These are phyloP conservation scores for Petasospora rhodanensis DNA, from an alignment of 1,139 yeast species.

Conservation along the genomic window DNA sequence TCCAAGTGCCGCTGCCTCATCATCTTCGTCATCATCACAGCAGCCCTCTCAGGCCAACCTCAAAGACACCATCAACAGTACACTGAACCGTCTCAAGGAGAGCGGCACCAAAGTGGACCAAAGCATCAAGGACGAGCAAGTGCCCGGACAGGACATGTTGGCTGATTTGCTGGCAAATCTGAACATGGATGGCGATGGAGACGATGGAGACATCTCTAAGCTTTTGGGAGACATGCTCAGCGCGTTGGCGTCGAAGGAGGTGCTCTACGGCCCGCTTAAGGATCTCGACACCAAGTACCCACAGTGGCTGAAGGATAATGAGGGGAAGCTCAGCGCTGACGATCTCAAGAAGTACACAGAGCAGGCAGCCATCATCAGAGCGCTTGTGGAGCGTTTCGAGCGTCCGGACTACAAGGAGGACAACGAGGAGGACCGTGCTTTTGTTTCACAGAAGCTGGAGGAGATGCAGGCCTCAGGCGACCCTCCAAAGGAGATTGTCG, in stretches of 20 bases:
- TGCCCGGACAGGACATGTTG: conserved; percentile 50
- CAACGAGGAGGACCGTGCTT: conserved; percentile 45
- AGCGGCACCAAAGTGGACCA: conserved; percentile 67
- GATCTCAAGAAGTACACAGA: conserved; percentile 47
- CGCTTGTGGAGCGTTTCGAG: conserved; percentile 57
- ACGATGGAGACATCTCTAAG: conserved; percentile 52
- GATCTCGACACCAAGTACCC: conserved; percentile 66
- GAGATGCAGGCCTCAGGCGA: conserved; percentile 78
- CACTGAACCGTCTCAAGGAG: conserved; percentile 71
- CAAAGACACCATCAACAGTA: conserved; percentile 73
- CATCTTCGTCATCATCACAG: background rate
- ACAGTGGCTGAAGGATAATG: conserved; percentile 37
- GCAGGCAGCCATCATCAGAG: conserved; percentile 51
- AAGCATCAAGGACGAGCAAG: conserved; percentile 43
- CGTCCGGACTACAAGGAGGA: conserved; percentile 48
- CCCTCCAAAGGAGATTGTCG: conserved; percentile 79
- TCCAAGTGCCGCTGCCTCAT: too few relatives aligned
- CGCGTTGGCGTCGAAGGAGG: conserved; percentile 81
- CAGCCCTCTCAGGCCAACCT: conserved; percentile 35
- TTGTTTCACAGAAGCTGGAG: conserved; percentile 56
- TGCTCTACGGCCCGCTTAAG: conserved; percentile 83
- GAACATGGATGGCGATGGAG: conserved; percentile 35
- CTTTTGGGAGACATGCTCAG: conserved; percentile 74
- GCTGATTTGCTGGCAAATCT: conserved; percentile 46
- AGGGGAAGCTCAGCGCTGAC: conserved; percentile 39